phyloP scores from a whole-genome alignment of 2,329 filamentous ascomycete genomes.

The Rachicladosporium sp. region DNA sequence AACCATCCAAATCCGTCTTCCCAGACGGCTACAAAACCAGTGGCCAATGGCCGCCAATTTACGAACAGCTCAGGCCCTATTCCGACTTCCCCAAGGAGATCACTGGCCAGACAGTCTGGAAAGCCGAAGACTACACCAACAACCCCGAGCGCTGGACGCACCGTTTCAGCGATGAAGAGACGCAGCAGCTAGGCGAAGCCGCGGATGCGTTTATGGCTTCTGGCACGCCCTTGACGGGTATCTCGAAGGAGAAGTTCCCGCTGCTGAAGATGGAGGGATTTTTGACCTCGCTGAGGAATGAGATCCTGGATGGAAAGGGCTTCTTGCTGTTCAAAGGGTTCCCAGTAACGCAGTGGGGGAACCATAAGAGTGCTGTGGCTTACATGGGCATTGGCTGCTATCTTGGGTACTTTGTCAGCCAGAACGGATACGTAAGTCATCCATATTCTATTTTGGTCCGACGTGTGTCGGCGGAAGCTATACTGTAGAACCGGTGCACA shows the following conservation, averaged over 20 bases:
- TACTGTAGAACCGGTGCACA: no score
- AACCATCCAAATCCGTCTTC: constrained; percentile 38
- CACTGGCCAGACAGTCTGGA: constrained; percentile 61
- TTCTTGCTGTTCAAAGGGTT: constrained; percentile 85
- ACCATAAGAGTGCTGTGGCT: constrained; percentile 69
- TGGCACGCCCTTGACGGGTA: constrained; percentile 57
- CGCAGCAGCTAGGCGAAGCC: constrained; percentile 52
- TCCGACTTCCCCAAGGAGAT: constrained; percentile 59
- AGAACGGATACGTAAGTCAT: constrained; percentile 46
- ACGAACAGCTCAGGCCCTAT: constrained; percentile 54
- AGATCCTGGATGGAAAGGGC: constrained; percentile 72
- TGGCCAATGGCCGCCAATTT: constrained; percentile 60
- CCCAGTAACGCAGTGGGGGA: constrained; percentile 63
- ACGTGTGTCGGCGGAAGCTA: no score
- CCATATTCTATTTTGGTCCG: no score
- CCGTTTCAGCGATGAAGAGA: constrained; percentile 52
- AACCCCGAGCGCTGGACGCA: constrained; percentile 62
- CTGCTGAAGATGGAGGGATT: constrained; percentile 45
- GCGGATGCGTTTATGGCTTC: constrained; percentile 58
- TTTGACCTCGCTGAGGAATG: constrained; percentile 45
- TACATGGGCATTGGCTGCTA: constrained; percentile 78
- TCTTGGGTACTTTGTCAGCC: constrained; percentile 76
- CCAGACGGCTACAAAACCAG: constrained; percentile 56
- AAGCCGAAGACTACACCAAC: constrained; percentile 49
- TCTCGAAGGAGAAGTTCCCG: constrained; percentile 50